Evolutionary conservation across 345 rosid genomes (phyloP).

Genomic region (Citrus maxima): DNA sequence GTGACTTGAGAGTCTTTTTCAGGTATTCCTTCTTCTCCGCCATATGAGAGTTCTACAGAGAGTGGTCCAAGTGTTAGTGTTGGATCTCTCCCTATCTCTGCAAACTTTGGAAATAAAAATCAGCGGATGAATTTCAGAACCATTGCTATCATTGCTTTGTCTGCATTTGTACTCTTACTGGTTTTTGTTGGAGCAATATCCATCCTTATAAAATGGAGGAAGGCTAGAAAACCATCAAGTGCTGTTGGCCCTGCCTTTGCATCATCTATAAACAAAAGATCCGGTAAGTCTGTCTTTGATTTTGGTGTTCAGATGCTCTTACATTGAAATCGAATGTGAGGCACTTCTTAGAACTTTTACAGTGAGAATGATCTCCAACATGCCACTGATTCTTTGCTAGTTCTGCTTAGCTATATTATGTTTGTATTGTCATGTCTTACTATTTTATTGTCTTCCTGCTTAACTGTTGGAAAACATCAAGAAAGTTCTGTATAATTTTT

Average conservation of each 20-base stretch:
- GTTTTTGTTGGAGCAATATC: constrained; percentile 70
- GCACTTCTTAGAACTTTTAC: neutral
- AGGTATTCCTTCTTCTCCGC: constrained; percentile 88
- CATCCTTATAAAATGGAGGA: constrained; percentile 71
- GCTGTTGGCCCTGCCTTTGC: constrained; percentile 77
- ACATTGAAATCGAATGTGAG: neutral
- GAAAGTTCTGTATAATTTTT: neutral
- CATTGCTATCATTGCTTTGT: constrained; percentile 64
- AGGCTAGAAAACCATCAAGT: constrained; percentile 73
- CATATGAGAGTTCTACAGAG: constrained; percentile 49
- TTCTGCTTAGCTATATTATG: neutral
- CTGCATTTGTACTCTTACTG: constrained; percentile 75
- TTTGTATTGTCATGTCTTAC: neutral
- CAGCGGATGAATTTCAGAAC: constrained; percentile 70
- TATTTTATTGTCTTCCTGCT: neutral
- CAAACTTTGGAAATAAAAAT: constrained; percentile 56
- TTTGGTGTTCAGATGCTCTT: constrained; percentile 14
- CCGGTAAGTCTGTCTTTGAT: constrained; percentile 44
- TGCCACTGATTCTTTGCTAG: neutral
- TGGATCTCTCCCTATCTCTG: constrained; percentile 73
- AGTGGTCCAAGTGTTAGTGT: constrained; percentile 65
- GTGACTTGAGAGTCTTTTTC: constrained; percentile 24
- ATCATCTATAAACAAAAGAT: constrained; percentile 76
- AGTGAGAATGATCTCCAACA: neutral
- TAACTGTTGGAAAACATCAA: neutral